These are phyloP conservation scores for Zymoseptoria passerinii DNA, from an alignment of 2,329 filamentous ascomycete genomes.

Conservation along the genomic window DNA sequence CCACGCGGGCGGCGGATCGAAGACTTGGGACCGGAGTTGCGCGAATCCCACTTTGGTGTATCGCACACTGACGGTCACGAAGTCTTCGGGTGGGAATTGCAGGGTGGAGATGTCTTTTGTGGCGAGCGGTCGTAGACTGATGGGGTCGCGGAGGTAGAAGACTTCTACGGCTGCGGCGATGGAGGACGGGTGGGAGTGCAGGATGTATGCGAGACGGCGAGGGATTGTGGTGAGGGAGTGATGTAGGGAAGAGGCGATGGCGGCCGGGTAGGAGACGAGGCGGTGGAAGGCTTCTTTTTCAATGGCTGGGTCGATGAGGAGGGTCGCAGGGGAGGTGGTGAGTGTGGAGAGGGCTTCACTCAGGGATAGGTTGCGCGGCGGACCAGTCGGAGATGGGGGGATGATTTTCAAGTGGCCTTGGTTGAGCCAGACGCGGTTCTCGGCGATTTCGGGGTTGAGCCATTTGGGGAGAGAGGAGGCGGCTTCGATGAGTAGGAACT, in stretches of 20 bases:
- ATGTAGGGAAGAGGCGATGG: conserved; percentile 69
- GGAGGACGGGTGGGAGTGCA: conserved; percentile 65
- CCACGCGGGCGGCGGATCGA: conserved; percentile 55
- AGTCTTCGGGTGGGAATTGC: conserved; percentile 65
- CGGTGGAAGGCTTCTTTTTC: conserved; percentile 89
- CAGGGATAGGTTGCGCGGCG: conserved; percentile 49
- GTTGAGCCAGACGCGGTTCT: conserved; percentile 84
- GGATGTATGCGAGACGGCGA: conserved; percentile 68
- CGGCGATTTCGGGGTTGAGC: conserved; percentile 84
- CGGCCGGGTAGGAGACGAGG: conserved; percentile 70
- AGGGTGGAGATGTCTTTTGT: conserved; percentile 47
- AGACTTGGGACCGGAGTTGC: conserved; percentile 79
- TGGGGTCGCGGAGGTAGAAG: conserved; percentile 83
- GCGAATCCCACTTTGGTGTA: conserved; percentile 89
- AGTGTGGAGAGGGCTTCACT: conserved; percentile 57
- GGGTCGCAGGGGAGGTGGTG: conserved; percentile 44
- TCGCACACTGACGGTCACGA: conserved; percentile 67
- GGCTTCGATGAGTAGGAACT: conserved; percentile 91
- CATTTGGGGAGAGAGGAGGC: conserved; percentile 80
- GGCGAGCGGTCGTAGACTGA: conserved; percentile 61
- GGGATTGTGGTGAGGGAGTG: conserved; percentile 66
- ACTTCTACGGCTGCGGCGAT: conserved; percentile 79
- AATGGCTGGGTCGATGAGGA: conserved; percentile 65
- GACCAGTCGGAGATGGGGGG: conserved; percentile 32
- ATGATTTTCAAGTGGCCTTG: conserved; percentile 68